These are phyloP conservation scores for Blastobotrys indianensis DNA, from an alignment of 1,139 yeast genomes.

Conservation along the genomic window DNA sequence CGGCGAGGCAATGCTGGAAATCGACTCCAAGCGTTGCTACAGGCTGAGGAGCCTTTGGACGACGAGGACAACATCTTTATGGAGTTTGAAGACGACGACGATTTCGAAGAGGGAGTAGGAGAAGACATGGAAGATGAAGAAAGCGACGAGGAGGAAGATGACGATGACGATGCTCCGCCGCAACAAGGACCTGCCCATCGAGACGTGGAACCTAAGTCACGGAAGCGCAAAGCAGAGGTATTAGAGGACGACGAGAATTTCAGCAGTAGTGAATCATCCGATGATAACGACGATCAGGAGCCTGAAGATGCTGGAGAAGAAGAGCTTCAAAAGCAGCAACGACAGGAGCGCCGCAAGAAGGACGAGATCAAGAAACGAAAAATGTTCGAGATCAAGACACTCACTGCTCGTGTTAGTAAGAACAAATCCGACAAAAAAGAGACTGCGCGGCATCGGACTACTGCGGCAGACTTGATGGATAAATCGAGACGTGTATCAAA, in stretches of 20 bases:
- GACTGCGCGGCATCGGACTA: constrained; percentile 20
- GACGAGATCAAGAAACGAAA: constrained; percentile 24
- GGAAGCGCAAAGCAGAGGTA: constrained; percentile 9
- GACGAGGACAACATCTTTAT: constrained; percentile 65
- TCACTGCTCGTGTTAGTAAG: constrained; percentile 7
- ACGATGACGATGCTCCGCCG: constrained; percentile 14
- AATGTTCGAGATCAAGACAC: constrained; percentile 23
- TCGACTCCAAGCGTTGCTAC: constrained; percentile 64
- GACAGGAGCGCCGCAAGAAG: constrained; percentile 25
- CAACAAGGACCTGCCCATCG: constrained; percentile 14
- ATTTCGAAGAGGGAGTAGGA: constrained; percentile 44
- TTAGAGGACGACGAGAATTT: constrained; percentile 24
- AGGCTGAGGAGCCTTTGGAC: constrained; percentile 51
- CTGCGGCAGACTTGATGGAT: constrained; percentile 41
- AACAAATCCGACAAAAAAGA: constrained; percentile 1
- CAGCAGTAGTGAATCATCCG: constrained; percentile 25
- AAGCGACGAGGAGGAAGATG: constrained; percentile 19
- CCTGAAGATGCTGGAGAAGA: constrained; percentile 36
- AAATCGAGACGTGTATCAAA: constrained; percentile 72
- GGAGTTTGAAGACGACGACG: constrained; percentile 81
- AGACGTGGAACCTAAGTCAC: constrained; percentile 17
- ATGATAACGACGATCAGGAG: constrained; percentile 25
- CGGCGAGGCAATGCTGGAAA: constrained; percentile 91
- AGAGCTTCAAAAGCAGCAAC: constrained; percentile 26
- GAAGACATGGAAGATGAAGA: constrained; percentile 18